Evolutionary conservation across 2,329 filamentous ascomycete species (phyloP), one percentile per base, ranked within the genome.

Genomic region (Orbilia ellipsospora): DNA sequence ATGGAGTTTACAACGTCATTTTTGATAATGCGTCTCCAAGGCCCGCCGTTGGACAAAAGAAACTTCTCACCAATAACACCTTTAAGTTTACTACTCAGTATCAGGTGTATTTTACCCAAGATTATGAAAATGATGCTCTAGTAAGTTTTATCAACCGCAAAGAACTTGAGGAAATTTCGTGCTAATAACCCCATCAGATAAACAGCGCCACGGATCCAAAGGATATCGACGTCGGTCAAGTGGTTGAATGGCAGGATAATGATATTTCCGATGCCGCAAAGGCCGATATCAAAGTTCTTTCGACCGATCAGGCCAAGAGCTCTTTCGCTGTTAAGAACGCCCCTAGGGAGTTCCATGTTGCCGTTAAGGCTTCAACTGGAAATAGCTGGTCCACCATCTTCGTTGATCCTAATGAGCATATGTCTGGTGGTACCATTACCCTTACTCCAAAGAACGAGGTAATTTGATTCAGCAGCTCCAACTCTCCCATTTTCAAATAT

Each of bases 401-500:
- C 45, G 60, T 64, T 55, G 60, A 64, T n/a, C 60, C 60, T 45
- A 54, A 55, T 20, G 3, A 52, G 1, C 60, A 64, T 15, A 64
- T 54, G 60, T 44, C 23, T 10, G 45, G 48, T 23, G 51, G 45
- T 16, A 64, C 45, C 2, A 64, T 64, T n/a, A 52, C 51, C 26
- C 13, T 64, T 18, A 55, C 45, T n/a, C 60, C 60, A 18, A 64
- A 64, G 60, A 64, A 64, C 23, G 45, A 64, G 45, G 60, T 64
- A 64, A 23, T 6, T 16, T 1, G 23, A n/a, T 36, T 54, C 26
- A 64, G 31, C 31, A 36, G 31, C 31, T 6, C 31, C 8, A 1
- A 36, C 1, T 7, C 10, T 36, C 31, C 8, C 6, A 36, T 4
- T 36, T 7, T 36, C 31, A 7, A 4, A 10, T 1, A 36, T 36